phyloP scores from a whole-genome alignment of 805 yeast species.

The Spathaspora arborariae region DNA sequence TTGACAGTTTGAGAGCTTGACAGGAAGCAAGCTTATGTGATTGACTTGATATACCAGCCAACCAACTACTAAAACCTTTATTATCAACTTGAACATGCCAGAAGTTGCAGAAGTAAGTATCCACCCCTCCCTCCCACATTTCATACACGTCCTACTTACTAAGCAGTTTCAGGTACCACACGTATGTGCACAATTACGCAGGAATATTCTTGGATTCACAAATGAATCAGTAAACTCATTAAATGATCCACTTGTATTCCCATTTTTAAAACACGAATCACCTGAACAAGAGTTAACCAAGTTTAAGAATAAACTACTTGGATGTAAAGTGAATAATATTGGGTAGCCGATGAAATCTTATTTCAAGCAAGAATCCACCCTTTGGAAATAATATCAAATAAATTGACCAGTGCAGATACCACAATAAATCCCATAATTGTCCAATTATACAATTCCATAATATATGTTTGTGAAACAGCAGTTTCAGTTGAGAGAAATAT shows the following conservation, averaged over 20 bases:
- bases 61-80: too few species aligned
- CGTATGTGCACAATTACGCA: conserved; percentile 41
- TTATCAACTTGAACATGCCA: conserved; percentile 48
- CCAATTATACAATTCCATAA: conserved; percentile 38
- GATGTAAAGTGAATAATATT: too few species aligned
- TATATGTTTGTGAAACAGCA: conserved; percentile 43
- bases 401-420: conserved; percentile 7
- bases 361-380: conserved; percentile 54
- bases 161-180: conserved; percentile 37
- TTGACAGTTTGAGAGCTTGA: too few species aligned
- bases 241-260: conserved; percentile 42
- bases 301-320: too few species aligned
- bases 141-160: conserved; percentile 2
- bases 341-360: conserved; percentile 61
- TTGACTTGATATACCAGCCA: too few species aligned
- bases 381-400: conserved; percentile 28
- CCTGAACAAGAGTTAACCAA: too few species aligned
- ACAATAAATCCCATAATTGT: conserved; percentile 23
- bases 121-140: background rate
- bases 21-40: too few species aligned
- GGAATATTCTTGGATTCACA: conserved; percentile 38
- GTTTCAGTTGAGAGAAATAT: conserved; percentile 37
- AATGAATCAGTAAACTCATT: conserved; percentile 26
- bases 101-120: conserved; percentile 56
- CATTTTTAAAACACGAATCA: too few species aligned